Base-by-base conservation (phyloP, 805 yeast species). In the Candida quercuum region DNA sequence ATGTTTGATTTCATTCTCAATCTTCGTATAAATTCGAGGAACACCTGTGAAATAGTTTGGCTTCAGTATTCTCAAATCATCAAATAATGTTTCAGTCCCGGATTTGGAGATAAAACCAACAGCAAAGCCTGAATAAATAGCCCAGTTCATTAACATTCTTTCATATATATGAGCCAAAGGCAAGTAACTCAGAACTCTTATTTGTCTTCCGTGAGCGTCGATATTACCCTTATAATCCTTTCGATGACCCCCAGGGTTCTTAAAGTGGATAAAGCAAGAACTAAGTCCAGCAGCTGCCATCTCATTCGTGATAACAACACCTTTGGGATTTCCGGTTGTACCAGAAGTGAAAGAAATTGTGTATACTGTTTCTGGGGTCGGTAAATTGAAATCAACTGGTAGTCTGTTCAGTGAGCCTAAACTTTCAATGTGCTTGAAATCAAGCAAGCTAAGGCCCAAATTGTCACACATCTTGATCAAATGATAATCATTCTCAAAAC, bases 301-400 rank as follows among this genome's bases (percentile, higher is more conserved):
- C 4, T 49, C 47, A 28, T 78, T 81, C 8, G 74, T 57, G 16
- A 68, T 47, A 17, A 71, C 67, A 13, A 73, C 83, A 21, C 84
- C 84, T 54, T 78, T 77, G 26, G 84, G 84, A 22, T 69, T 57
- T 3, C 82, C 81, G 3, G 82, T 75, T 3, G 84, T 78, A n/a
- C 84, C 84, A 0, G 81, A 75, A 5, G 84, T 78, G 52, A 76
- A 77, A 16, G 76, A 73, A 33, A 78, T 70, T n/a, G 82, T 73
- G 44, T 69, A 67, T 4, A 63, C 44, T 24, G 64, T 63, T 6
- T 66, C 62, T 1, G 73, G 69, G 1, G 47, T 47, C 3, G 72
- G 70, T 29, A 42, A 28, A 43, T 51, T 46, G 33, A 37, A 40
- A 8, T 40, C 35, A 3, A 33, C 24, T 1, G 64, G 52, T 47